Percentiles rank a stretch among this genome's conserved stretches.
phyloP scores from a whole-genome alignment of 2,329 filamentous ascomycete species.

The Aspergillus carbonarius region DNA sequence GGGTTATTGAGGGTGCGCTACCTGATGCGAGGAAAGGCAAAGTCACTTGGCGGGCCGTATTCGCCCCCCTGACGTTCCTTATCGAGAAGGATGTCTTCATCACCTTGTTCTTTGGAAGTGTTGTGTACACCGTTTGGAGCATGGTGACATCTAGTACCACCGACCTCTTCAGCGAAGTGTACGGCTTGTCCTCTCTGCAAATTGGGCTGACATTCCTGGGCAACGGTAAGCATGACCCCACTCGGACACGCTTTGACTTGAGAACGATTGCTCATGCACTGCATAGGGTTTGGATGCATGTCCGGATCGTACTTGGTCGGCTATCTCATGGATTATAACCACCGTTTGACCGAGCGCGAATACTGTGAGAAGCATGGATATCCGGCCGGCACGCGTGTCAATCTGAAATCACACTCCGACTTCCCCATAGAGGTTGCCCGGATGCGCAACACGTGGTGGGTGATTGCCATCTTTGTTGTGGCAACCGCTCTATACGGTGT shows the following conservation, averaged over 20 bases:
- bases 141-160: constrained; percentile 51
- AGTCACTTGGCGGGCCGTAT: background rate
- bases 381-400: constrained; percentile 2
- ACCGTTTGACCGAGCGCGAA: constrained; percentile 31
- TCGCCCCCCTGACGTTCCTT: constrained; percentile 44
- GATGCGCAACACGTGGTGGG: constrained; percentile 41
- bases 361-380: constrained; percentile 5
- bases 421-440: constrained; percentile 44
- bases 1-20: constrained; percentile 12
- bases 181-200: constrained; percentile 32
- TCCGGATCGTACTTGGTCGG: constrained; percentile 4
- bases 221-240: constrained; percentile 29
- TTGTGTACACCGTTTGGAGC: constrained; percentile 50
- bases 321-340: constrained; percentile 39
- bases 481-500: constrained; percentile 33
- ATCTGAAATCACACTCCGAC: constrained; percentile 33
- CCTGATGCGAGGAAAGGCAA: constrained; percentile 30
- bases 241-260: background rate
- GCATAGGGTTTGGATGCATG: constrained; percentile 6
- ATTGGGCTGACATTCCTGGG: constrained; percentile 45
- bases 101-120: constrained; percentile 45
- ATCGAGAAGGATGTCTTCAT: constrained; percentile 49
- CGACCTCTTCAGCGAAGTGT: constrained; percentile 37
- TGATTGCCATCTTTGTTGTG: constrained; percentile 5
- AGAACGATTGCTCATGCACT: background rate